phyloP scores from a whole-genome alignment of 2,329 filamentous ascomycete genomes.

The Sporothrix pallida region DNA sequence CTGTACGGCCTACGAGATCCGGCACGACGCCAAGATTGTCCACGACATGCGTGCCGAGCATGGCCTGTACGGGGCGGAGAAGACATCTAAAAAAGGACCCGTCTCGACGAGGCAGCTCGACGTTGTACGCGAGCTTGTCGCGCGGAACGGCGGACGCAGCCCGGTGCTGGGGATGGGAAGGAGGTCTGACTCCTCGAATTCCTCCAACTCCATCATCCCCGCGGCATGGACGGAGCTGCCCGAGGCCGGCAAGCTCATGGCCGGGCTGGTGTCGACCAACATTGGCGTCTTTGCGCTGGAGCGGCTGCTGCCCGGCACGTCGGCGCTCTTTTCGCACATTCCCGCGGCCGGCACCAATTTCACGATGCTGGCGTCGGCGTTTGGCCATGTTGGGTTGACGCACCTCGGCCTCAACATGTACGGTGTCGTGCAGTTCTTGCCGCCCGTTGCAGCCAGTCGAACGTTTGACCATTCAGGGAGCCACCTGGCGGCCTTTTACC shows the following conservation, averaged over 20 bases:
- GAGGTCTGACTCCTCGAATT: not conserved
- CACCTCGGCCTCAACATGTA: slow-evolving; percentile 45
- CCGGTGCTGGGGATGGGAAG: not conserved
- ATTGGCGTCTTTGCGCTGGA: slow-evolving; percentile 36
- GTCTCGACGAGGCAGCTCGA: not conserved
- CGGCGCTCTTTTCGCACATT: slow-evolving; percentile 38
- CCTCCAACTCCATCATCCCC: not conserved
- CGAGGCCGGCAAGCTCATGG: slow-evolving; percentile 35
- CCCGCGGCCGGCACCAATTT: slow-evolving; percentile 35
- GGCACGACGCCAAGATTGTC: slow-evolving; percentile 36
- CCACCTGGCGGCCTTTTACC: slow-evolving; percentile 42
- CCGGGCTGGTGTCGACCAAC: slow-evolving; percentile 37
- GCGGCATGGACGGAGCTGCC: slow-evolving; percentile 35
- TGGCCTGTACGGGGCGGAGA: not conserved
- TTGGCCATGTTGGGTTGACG: slow-evolving; percentile 41
- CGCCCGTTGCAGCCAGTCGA: slow-evolving; percentile 37
- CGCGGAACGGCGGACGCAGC: not conserved
- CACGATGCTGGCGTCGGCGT: slow-evolving; percentile 43
- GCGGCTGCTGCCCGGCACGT: slow-evolving; percentile 33
- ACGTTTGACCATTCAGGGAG: slow-evolving; percentile 39
- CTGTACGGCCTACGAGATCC: slow-evolving; percentile 35
- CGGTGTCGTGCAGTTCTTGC: slow-evolving; percentile 40
- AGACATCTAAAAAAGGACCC: not conserved
- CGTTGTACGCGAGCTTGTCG: slow-evolving; percentile 2
- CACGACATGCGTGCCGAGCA: slow-evolving; percentile 25